Base-by-base conservation (phyloP, 2,329 filamentous ascomycete species). In the Mycocentrospora acerina region DNA sequence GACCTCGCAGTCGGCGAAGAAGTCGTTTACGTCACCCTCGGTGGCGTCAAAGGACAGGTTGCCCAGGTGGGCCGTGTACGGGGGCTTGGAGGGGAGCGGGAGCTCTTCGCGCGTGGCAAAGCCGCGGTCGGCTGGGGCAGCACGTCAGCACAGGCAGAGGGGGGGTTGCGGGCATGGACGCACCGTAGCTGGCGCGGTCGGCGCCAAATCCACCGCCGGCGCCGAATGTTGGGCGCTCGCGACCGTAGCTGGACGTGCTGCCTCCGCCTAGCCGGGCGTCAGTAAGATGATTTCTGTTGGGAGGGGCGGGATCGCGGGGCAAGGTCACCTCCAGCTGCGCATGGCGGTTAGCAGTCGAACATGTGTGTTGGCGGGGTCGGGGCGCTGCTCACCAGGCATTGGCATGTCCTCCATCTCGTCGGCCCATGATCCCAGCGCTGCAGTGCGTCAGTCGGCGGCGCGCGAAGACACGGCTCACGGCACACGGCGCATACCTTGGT, bases 21-120 rank as follows among this genome's bases (percentile, higher is more conserved):
- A 93, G 35, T 90, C 86, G 56, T 79, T 83, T 48, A 98, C 85
- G 59, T 90, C 86, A 54, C 83, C 86, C 51, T 81, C 80, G 37
- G 88, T 93, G 39, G 90, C 88, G 66, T 98, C 91, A 71, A 96
- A 98, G 33, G 91, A 93, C 45, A 98, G 81, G 67, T 98, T 98
- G 62, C 93, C 93, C 44, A 98, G 79, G 72, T 98, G 93, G 48
- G 90, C 91, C 43, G 93, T 98, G 72, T 83, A 98, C 10, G 93
- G 93, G 43, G 94, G 93, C 73, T 89, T 90, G 50, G 88, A 86
- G 39, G 93, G 93, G 37, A 98, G 81, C 37, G 90, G 90, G 40
- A 89, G 81, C 57, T 84, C 78, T 64, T 95, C 89, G 67, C 88
- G 86, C 32, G 57, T 47, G 24, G 62, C 54, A 27, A 60, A 62